phyloP scores from a whole-genome alignment of 768 basidiomycete species.

The Boletus reticuloceps region DNA sequence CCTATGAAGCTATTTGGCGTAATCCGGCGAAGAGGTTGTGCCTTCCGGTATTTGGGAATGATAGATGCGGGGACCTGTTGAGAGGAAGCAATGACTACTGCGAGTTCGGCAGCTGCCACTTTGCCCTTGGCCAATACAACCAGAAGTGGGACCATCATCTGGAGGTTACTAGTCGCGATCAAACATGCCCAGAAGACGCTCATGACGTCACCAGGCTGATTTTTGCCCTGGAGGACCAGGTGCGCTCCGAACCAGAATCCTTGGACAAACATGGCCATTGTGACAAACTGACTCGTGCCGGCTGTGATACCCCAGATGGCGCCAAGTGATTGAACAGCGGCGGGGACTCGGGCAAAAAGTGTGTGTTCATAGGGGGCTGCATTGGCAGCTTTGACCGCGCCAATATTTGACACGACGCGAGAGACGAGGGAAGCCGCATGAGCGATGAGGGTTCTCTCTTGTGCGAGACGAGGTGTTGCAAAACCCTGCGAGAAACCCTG shows the following conservation, averaged over 20 bases:
- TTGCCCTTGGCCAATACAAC: conserved; percentile 72
- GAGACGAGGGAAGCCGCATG: conserved; percentile 79
- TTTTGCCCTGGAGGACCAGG: conserved; percentile 76
- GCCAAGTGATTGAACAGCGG: conserved; percentile 52
- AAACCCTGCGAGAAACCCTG: conserved; percentile 72
- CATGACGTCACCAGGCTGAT: conserved; percentile 78
- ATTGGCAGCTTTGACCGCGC: conserved; percentile 93
- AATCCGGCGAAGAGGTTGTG: conserved; percentile 56
- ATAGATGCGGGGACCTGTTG: conserved; percentile 35
- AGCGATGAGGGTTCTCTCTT: conserved; percentile 65
- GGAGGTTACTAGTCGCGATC: conserved; percentile 83
- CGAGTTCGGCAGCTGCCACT: conserved; percentile 29
- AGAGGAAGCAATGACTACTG: conserved; percentile 24
- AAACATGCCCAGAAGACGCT: conserved; percentile 98
- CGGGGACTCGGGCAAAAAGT: conserved; percentile 43
- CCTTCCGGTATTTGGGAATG: conserved; percentile 11
- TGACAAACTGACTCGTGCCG: conserved; percentile 73
- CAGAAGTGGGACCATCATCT: conserved; percentile 82
- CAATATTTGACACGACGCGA: conserved; percentile 70
- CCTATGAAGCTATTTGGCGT: conserved; percentile 62
- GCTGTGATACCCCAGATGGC: conserved; percentile 74
- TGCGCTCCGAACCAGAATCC: conserved; percentile 95
- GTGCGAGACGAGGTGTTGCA: conserved; percentile 62
- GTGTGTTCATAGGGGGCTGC: conserved; percentile 58
- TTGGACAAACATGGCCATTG: conserved; percentile 92